A percentile compares a stretch with the other conserved stretches of the same genome.
These are phyloP conservation scores for Daldinia sp. DNA, from an alignment of 2,329 filamentous ascomycete genomes.

Conservation along the genomic window DNA sequence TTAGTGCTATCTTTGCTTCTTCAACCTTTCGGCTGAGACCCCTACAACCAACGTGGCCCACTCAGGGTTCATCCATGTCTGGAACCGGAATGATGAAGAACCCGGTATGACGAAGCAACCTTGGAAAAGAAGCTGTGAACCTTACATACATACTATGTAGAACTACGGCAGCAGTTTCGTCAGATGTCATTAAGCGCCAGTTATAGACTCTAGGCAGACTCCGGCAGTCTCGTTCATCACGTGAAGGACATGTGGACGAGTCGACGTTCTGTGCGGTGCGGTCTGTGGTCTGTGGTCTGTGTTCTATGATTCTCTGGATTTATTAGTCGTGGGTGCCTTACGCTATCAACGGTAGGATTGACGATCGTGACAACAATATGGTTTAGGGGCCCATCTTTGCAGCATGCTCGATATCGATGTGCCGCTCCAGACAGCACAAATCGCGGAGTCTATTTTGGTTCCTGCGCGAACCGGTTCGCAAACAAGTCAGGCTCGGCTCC, in stretches of 20 bases:
- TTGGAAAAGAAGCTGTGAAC: background rate
- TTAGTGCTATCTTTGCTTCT: constrained; percentile 13
- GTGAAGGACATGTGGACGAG: constrained; percentile 28
- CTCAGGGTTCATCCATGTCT: constrained; percentile 27
- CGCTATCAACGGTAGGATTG: constrained; percentile 6
- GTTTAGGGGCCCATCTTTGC: background rate
- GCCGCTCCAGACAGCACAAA: constrained; percentile 2
- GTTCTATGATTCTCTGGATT: too few relatives aligned
- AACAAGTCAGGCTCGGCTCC: constrained; percentile 4
- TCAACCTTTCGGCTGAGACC: constrained; percentile 10
- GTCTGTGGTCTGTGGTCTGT: background rate
- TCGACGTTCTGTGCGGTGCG: constrained; percentile 5
- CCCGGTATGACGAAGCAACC: background rate
- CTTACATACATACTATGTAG: background rate
- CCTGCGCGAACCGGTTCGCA: constrained; percentile 8
- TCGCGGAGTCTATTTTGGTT: constrained; percentile 20
- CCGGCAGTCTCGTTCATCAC: constrained; percentile 6
- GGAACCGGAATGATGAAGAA: constrained; percentile 1
- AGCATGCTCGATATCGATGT: constrained; percentile 4
- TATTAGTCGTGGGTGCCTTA: background rate
- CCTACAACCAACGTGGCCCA: constrained; percentile 27
- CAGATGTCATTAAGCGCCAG: constrained; percentile 3
- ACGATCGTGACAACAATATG: constrained; percentile 18
- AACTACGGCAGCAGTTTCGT: background rate
- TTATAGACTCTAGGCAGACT: constrained; percentile 15